Evolutionary conservation across 108 stramenopile genomes (phyloP), one percentile per base, ranked within the genome.

Genomic region (Cyclostephanos tholiformis): DNA sequence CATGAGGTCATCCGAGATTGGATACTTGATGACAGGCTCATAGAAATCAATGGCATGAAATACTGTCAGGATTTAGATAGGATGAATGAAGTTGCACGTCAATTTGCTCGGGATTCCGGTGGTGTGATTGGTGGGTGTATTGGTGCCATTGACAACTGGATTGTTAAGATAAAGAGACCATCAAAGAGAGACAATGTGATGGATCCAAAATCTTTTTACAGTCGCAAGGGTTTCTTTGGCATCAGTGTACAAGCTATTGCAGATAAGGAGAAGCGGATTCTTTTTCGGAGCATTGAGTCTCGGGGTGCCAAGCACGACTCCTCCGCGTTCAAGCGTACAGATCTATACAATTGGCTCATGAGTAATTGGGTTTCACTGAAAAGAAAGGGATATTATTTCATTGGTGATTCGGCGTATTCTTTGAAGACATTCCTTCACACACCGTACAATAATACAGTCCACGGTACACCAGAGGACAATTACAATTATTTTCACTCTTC

Each of bases 221-320:
- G 75, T 43, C 56, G 75, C 2, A 82, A 82, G 53, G 75, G 81
- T 20, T 82, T 68, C 65, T 58, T 46, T 51, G 81, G 69, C 5
- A 17, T 76, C 4, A 72, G 72, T 62, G 75, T 76, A 1, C 81
- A 76, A 61, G 70, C 60, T n/a, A 48, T 60, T 49, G 60, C 61
- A 29, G 70, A 71, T 35, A 41, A 49, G 19, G 60, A 71, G 70
- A 71, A 71, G 26, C 11, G 36, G 2, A 35, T 53, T 5, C 67
- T 68, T 0, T 68, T 53, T 32, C 67, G 30, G 10, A 26, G 22
- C 25, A 68, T 68, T 10, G 7, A n/a, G 6, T 68, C 51, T 53
- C 44, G 67, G n/a, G 67, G 67, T 32, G 51, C 67, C 1, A 30
- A 68, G 30, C 67, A 71, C 35, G 70, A 71, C 61, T 71, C 70